Base-by-base conservation (phyloP, 805 yeast genomes). In the Wickerhamiella kurtzmanii region DNA sequence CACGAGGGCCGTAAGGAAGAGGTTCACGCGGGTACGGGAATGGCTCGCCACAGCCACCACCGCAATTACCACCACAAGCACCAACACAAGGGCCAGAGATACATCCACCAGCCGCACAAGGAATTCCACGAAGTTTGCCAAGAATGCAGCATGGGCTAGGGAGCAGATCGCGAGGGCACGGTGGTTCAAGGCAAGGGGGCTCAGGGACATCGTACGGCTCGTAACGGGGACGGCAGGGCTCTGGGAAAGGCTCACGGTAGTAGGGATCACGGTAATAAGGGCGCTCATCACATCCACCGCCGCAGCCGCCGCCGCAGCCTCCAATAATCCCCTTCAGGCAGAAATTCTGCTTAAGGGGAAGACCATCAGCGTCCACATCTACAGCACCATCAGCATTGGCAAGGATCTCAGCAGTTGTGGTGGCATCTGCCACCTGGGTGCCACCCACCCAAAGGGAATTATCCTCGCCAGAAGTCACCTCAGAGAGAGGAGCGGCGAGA, bases 401-500 rank as follows among this genome's bases (percentile, higher is more conserved):
- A 18, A 28, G 17, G 13, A 46, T 28, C 17, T n/a, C 17, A 8
- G 37, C 36, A 21, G 49, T 43, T 2, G 35, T 35, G 22, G 35
- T 11, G 22, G 44, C 46, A 21, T 32, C 41, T n/a, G 40, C 37
- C 4, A 32, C 38, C 25, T 18, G 28, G 16, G 17, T 37, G 41
- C 43, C 44, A 17, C 48, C 48, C 17, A 49, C 41, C 37, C 50
- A 49, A 4, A 53, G 36, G 6, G 52, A n/a, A 21, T 55, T 56
- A 18, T 54, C 56, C 11, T 37, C 41, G 20, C 44, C 38, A 35
- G 37, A 32, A 17, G 35, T 48, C 6, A 53, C 49, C 9, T 45
- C 46, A 28, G 43, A 13, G 44, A 47, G 25, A 13, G 56, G 57
- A 11, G 55, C 55, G 4, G 55, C 55, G 35, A 51, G 18, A 6